Percentiles rank a stretch among this genome's conserved stretches.
These are phyloP conservation scores for Gnomoniopsis sp. DNA, from an alignment of 2,329 filamentous ascomycete genomes.

Conservation along the genomic window DNA sequence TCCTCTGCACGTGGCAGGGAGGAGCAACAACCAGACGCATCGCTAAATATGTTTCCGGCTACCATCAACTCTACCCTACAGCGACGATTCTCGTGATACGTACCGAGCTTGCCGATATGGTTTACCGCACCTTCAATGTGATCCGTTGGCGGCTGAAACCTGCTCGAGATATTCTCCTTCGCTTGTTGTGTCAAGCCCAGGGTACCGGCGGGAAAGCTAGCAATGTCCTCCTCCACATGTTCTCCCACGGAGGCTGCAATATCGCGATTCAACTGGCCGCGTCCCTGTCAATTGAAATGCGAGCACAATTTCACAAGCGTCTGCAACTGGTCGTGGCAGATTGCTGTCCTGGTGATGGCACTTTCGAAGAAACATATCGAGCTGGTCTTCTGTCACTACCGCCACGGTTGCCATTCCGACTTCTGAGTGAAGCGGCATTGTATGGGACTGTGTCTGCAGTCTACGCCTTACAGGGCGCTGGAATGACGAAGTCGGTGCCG, in stretches of 20 bases:
- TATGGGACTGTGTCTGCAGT: neutral
- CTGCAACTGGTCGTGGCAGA: neutral
- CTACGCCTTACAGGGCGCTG: neutral
- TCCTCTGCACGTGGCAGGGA: constrained; percentile 10
- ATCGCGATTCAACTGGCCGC: constrained; percentile 4
- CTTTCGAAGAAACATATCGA: neutral
- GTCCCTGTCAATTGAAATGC: neutral
- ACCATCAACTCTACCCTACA: neutral
- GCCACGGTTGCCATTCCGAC: neutral
- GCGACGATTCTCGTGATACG: constrained; percentile 8
- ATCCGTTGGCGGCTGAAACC: neutral
- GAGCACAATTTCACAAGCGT: neutral
- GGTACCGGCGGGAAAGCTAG: no score
- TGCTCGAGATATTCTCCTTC: neutral
- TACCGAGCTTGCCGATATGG: constrained; percentile 1
- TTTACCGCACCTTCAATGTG: neutral
- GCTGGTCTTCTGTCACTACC: neutral
- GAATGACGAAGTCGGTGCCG: neutral
- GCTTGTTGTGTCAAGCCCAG: neutral
- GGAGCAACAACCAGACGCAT: constrained; percentile 4
- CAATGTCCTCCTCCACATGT: constrained; percentile 2
- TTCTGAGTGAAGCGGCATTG: neutral
- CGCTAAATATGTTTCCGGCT: constrained; percentile 1
- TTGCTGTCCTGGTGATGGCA: neutral
- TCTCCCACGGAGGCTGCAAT: constrained; percentile 3